phyloP scores from a whole-genome alignment of 2,329 filamentous ascomycete genomes.

The Tolypocladium nubicola region DNA sequence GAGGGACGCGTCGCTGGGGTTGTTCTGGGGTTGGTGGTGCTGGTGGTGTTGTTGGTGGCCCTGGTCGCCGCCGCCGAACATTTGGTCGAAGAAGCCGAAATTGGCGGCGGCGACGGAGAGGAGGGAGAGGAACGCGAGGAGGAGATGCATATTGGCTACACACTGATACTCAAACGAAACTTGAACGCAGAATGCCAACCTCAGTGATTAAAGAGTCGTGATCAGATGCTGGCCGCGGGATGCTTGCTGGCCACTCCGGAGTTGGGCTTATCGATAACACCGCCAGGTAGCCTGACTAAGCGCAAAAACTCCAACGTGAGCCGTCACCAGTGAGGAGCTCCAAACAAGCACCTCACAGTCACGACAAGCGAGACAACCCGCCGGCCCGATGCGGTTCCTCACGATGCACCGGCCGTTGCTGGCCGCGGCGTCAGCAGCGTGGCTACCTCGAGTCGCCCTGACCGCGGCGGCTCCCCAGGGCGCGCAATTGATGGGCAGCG shows the following conservation, averaged over 20 bases:
- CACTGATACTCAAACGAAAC: neutral
- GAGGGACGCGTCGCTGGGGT: conserved; percentile 70
- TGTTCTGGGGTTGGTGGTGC: conserved; percentile 59
- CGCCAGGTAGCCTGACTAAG: neutral
- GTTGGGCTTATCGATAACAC: neutral
- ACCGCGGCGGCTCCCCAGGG: conserved; percentile 8
- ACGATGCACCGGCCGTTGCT: conserved; percentile 34
- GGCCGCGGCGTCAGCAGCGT: conserved; percentile 25
- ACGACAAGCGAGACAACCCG: conserved; percentile 16
- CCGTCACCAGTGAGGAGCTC: neutral
- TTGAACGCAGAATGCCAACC: neutral
- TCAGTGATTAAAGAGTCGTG: neutral
- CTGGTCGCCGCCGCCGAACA: conserved; percentile 60
- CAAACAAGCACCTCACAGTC: neutral
- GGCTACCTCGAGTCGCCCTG: conserved; percentile 11
- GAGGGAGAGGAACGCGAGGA: conserved; percentile 44
- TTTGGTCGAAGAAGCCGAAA: conserved; percentile 94
- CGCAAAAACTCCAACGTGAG: conserved; percentile 1
- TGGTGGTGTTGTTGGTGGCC: conserved; percentile 38
- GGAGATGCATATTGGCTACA: conserved; percentile 17
- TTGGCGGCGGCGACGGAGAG: conserved; percentile 59
- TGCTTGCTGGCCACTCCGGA: neutral
- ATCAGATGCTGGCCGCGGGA: neutral
- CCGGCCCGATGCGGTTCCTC: conserved; percentile 32
- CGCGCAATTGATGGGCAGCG: conserved; percentile 23